Evolutionary conservation across 352 stramenopile genomes (phyloP).

Genomic region (Globisporangium okanoganense): DNA sequence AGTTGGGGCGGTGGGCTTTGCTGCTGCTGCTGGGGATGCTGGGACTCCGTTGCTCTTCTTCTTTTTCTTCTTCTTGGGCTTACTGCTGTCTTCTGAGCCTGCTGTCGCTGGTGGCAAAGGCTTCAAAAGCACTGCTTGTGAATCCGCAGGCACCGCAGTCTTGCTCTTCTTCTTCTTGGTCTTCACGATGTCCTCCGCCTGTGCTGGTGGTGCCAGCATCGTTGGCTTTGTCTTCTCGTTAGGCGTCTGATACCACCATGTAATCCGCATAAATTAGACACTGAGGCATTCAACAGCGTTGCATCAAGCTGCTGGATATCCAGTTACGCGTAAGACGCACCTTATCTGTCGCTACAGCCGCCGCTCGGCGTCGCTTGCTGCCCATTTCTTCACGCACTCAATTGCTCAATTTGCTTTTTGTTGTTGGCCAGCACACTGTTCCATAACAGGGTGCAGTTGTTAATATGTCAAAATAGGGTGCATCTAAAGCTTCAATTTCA

Average conservation of each 20-base stretch:
- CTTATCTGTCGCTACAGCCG: constrained; percentile 3
- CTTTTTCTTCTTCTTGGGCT: constrained; percentile 50
- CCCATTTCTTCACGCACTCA: constrained; percentile 11
- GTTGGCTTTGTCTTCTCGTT: background rate
- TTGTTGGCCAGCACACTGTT: constrained; percentile 11
- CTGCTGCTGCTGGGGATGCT: background rate
- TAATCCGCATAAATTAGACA: background rate
- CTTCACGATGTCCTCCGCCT: background rate
- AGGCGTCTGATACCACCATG: background rate
- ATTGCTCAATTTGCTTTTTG: background rate
- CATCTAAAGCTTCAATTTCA: background rate
- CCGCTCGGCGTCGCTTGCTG: constrained; percentile 20
- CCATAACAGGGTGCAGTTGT: constrained; percentile 5
- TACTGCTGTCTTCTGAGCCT: constrained; percentile 11
- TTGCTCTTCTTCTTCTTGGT: constrained; percentile 17
- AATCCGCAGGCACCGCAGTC: background rate
- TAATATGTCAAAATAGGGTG: background rate
- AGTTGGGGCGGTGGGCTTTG: background rate
- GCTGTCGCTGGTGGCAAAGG: background rate
- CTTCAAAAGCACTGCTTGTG: background rate
- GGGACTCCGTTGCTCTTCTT: constrained; percentile 31
- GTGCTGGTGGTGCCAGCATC: background rate
- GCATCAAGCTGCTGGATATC: no score
- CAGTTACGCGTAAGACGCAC: constrained; percentile 4
- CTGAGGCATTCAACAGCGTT: background rate